A percentile compares a stretch with the other conserved stretches of the same genome.
Conservation (phyloP, 345 rosid species). For the Kernera saxatilis region DNA sequence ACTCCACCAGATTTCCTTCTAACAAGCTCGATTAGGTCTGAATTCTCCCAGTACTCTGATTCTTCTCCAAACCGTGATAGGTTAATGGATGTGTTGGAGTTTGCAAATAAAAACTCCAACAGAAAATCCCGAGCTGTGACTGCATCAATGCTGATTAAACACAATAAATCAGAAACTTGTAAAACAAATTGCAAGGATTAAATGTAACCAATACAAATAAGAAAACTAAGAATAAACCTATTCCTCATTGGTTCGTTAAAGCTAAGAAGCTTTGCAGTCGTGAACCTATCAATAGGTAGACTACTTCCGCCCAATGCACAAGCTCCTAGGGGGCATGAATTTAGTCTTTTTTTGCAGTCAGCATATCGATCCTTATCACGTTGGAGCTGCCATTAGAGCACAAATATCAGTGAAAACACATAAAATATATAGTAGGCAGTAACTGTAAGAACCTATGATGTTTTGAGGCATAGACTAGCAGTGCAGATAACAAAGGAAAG, state of each 20-base stretch:
- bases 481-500: not conserved
- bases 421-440: no score
- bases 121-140: slow-evolving; percentile 78
- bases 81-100: slow-evolving; percentile 58
- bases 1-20: no score
- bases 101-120: slow-evolving; percentile 65
- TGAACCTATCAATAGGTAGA: slow-evolving; percentile 67
- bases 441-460: not conserved
- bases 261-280: slow-evolving; percentile 57
- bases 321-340: slow-evolving; percentile 81
- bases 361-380: slow-evolving; percentile 73
- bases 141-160: slow-evolving; percentile 57
- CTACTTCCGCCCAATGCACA: slow-evolving; percentile 94
- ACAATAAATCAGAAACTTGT: not conserved
- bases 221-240: slow-evolving; percentile 41
- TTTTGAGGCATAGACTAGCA: not conserved
- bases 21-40: no score
- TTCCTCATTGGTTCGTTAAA: slow-evolving; percentile 74
- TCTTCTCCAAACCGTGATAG: slow-evolving; percentile 84
- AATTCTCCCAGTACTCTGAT: no score
- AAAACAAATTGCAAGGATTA: not conserved
- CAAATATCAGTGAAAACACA: not conserved
- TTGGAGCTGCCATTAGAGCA: slow-evolving; percentile 57
- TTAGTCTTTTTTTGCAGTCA: slow-evolving; percentile 70
- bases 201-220: not conserved